phyloP scores from a whole-genome alignment of 2,329 filamentous ascomycete genomes.

The Xylaria sp. region DNA sequence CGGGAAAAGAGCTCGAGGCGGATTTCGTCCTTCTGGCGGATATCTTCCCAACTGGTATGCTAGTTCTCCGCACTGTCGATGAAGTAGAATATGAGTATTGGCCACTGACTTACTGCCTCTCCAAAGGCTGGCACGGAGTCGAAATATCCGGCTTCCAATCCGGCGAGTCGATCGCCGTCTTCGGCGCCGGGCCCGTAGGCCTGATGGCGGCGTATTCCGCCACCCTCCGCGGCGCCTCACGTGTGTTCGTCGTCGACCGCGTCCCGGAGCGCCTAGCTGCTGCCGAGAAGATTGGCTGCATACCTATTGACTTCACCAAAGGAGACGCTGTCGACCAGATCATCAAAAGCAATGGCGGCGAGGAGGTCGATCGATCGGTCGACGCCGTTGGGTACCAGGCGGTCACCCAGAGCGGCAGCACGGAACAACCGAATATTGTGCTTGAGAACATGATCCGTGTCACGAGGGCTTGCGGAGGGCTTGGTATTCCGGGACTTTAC shows the following conservation, averaged over 20 bases:
- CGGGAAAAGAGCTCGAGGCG: conserved; percentile 21
- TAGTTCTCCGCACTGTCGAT: neutral
- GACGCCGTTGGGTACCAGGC: conserved; percentile 45
- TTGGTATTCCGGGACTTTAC: conserved; percentile 23
- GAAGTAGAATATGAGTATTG: neutral
- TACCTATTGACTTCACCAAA: conserved; percentile 50
- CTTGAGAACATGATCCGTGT: conserved; percentile 23
- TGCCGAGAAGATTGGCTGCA: conserved; percentile 49
- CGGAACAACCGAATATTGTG: conserved; percentile 20
- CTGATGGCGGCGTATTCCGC: conserved; percentile 51
- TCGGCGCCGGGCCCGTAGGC: conserved; percentile 52
- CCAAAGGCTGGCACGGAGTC: conserved; percentile 23
- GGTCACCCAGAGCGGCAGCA: conserved; percentile 18
- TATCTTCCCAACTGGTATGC: conserved; percentile 26
- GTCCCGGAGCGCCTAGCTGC: conserved; percentile 44
- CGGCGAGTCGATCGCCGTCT: conserved; percentile 46
- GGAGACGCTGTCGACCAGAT: conserved; percentile 49
- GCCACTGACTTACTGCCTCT: neutral
- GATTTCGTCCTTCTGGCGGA: conserved; percentile 29
- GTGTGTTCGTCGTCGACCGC: conserved; percentile 50
- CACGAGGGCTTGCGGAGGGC: conserved; percentile 23
- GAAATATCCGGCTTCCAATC: conserved; percentile 24
- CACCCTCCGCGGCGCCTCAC: conserved; percentile 48
- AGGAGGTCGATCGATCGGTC: conserved; percentile 39
- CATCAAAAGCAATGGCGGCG: conserved; percentile 41